Conservation (phyloP, 2,329 filamentous ascomycete genomes). For the Fusarium marasasianum region DNA sequence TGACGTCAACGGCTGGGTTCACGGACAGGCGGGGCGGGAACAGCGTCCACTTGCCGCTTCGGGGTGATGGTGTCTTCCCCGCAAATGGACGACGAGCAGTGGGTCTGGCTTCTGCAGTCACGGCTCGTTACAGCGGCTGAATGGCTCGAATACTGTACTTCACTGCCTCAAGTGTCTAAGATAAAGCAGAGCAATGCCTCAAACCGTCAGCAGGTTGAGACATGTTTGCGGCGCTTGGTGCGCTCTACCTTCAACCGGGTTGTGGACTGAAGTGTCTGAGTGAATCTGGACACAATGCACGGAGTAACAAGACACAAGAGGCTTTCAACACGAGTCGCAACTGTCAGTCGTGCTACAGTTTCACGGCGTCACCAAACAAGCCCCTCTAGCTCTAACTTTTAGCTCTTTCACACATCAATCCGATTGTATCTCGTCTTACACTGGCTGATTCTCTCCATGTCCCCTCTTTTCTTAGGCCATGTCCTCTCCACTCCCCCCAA, state of each 20-base stretch:
- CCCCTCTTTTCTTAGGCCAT: conserved; percentile 28
- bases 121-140: conserved; percentile 17
- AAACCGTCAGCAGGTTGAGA: neutral
- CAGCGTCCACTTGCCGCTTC: conserved; percentile 33
- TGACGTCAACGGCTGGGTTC: conserved; percentile 34
- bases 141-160: neutral
- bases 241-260: neutral
- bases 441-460: neutral
- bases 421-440: conserved; percentile 12
- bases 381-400: conserved; percentile 14
- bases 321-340: conserved; percentile 22
- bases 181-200: neutral
- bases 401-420: conserved; percentile 3
- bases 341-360: conserved; percentile 12
- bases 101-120: conserved; percentile 3
- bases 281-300: neutral
- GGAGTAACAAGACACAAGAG: conserved; percentile 9
- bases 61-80: conserved; percentile 26
- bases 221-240: conserved; percentile 15
- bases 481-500: conserved; percentile 29
- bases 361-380: conserved; percentile 34
- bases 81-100: conserved; percentile 28
- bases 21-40: conserved; percentile 8
- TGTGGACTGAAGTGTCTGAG: neutral
- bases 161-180: neutral